Evolutionary conservation across 202 grass and related monocot species (phyloP).

Genomic region (Digitaria exilis): DNA sequence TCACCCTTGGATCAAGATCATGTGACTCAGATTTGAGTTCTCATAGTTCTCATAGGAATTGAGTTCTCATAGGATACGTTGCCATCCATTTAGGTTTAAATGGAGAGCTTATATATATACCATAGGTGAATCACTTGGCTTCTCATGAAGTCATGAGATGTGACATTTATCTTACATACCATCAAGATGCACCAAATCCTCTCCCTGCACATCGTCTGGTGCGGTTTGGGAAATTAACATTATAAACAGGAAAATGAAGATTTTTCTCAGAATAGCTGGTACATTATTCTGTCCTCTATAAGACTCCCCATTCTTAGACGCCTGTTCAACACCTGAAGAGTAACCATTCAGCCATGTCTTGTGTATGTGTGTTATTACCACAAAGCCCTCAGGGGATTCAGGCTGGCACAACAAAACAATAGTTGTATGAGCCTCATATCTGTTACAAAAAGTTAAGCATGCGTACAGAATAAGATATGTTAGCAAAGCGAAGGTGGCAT

Average conservation of each 20-base stretch:
- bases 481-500: not conserved
- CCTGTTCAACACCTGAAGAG: constrained; percentile 40
- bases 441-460: not conserved
- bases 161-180: constrained; percentile 34
- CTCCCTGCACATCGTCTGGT: constrained; percentile 11
- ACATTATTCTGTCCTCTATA: constrained; percentile 29
- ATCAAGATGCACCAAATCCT: constrained; percentile 13
- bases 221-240: not conserved
- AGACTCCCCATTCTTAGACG: constrained; percentile 39
- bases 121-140: not conserved
- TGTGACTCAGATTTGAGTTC: too few relatives aligned
- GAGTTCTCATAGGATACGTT: too few relatives aligned
- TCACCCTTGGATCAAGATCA: too few relatives aligned
- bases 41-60: too few relatives aligned
- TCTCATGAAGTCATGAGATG: constrained; percentile 19
- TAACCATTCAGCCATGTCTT: constrained; percentile 67
- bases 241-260: constrained; percentile 35
- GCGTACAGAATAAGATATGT: not conserved
- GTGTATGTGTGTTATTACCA: constrained; percentile 64
- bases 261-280: not conserved
- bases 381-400: constrained; percentile 46
- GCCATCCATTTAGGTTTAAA: too few relatives aligned
- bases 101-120: constrained; percentile 16
- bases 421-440: not conserved
- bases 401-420: constrained; percentile 30